Evolutionary conservation across 805 yeast genomes (phyloP).

Genomic region (Jamesozyma jinghongensis): DNA sequence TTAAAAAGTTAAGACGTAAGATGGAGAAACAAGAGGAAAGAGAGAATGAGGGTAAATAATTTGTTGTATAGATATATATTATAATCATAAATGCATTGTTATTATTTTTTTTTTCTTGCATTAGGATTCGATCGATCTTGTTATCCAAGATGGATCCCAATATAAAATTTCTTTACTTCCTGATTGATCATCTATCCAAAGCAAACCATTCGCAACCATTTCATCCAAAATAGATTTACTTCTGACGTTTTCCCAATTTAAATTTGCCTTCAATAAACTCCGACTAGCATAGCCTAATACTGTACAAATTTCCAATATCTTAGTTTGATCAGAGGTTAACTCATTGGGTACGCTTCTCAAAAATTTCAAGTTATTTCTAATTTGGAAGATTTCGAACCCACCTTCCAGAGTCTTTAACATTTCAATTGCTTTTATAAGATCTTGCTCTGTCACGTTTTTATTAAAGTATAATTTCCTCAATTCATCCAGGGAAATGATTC

Average conservation of each 20-base stretch:
- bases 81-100: neutral
- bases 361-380: constrained; percentile 42
- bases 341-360: constrained; percentile 57
- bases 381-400: constrained; percentile 55
- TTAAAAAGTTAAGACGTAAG: constrained; percentile 19
- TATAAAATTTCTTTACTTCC: constrained; percentile 37
- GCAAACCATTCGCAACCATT: constrained; percentile 69
- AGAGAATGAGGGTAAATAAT: neutral
- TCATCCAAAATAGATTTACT: constrained; percentile 59
- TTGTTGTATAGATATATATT: neutral
- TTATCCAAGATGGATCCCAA: constrained; percentile 74
- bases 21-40: constrained; percentile 25
- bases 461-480: constrained; percentile 30
- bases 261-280: constrained; percentile 59
- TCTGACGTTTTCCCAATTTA: constrained; percentile 61
- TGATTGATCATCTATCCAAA: constrained; percentile 71
- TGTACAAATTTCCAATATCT: constrained; percentile 66
- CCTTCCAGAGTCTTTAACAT: constrained; percentile 52
- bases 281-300: constrained; percentile 66
- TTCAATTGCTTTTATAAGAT: constrained; percentile 47
- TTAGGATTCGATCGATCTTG: constrained; percentile 3
- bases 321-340: constrained; percentile 57
- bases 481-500: constrained; percentile 57
- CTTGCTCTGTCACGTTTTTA: constrained; percentile 34
- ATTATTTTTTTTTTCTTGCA: too few species aligned